Base-by-base conservation (phyloP, 495 filamentous ascomycete genomes). In the Lepraria neglecta region DNA sequence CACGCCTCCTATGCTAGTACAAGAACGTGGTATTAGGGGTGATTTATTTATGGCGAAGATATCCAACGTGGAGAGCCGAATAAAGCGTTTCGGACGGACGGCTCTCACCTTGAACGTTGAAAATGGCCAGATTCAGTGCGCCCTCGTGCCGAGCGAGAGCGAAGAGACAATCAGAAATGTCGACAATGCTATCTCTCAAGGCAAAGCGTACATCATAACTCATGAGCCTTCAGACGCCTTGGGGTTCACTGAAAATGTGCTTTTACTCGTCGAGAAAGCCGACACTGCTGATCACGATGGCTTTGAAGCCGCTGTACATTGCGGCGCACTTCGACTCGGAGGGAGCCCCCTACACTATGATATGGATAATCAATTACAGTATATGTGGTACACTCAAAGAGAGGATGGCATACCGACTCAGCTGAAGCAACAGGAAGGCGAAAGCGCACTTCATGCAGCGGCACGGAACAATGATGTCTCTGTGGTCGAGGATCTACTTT, bases 1-100 rank as follows among this genome's bases (percentile, higher is more conserved):
- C 24, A 56, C 52, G 19, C 3, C 10, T 24, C 40, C 60, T 11
- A 45, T 62, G 17, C 51, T 44, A 27, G 58, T 53, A 50, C 51
- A 62, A 21, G 52, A 62, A 24, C 51, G 60, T n/a, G 60, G 60
- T 27, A 17, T 62, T 21, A 31, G 60, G 6, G 52, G 60, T 44
- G 52, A 62, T 19, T 45, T 53, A 50, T 62, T 59, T 46, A 27
- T 42, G 27, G 46, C 47, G 17, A 24, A 45, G 45, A 52, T 60
- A 33, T 6, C 31, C 28, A 50, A 53, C n/a, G 46, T 51, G n/a
- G 15, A 30, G 47, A 5, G 11, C 14, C 19, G 19, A 28, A 38
- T 45, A 0, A 33, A 4, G 40, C 48, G 44, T 33, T 61, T 48
- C 44, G 38, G 15, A 30, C 30, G 48, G 48, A 55, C 48, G 50